These are phyloP conservation scores for Alternaria sp. DNA, from an alignment of 2,329 filamentous ascomycete species.

Conservation along the genomic window DNA sequence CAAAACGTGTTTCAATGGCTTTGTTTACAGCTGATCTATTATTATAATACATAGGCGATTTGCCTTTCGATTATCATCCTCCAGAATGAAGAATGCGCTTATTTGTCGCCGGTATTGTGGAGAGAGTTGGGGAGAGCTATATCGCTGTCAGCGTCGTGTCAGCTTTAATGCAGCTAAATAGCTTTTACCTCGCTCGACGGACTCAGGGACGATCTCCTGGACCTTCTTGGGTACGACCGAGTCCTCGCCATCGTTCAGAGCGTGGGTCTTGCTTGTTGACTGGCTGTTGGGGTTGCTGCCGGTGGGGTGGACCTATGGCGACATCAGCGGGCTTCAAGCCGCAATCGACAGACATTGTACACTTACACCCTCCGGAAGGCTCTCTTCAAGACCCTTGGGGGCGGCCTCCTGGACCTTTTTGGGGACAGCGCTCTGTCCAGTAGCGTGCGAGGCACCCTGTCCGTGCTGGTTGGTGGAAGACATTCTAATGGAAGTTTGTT, in stretches of 20 bases:
- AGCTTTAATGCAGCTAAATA: not conserved
- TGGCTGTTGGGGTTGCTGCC: conserved; percentile 48
- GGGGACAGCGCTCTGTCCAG: conserved; percentile 53
- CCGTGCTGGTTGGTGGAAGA: conserved; percentile 48
- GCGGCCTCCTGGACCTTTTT: conserved; percentile 52
- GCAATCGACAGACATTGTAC: not conserved
- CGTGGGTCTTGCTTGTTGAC: conserved; percentile 50
- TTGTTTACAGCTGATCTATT: not conserved
- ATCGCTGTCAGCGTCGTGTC: not conserved
- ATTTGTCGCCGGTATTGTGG: conserved; percentile 52
- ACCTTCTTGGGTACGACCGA: conserved; percentile 55
- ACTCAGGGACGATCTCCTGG: conserved; percentile 57
- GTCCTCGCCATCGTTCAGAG: conserved; percentile 48
- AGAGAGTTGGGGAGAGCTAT: conserved; percentile 53
- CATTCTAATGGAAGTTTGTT: conserved; percentile 34
- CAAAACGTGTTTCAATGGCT: not conserved
- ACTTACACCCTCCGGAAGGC: conserved; percentile 50
- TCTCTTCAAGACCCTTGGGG: conserved; percentile 51
- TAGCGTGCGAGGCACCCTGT: conserved; percentile 56
- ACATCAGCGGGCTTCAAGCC: conserved; percentile 6
- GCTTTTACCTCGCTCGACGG: conserved; percentile 50
- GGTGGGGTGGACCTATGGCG: conserved; percentile 50
- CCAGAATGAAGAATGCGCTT: not conserved
- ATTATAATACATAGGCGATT: not conserved
- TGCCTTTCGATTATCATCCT: not conserved